Evolutionary conservation across 495 filamentous ascomycete genomes (phyloP).

Genomic region (Aspergillus panamensis): DNA sequence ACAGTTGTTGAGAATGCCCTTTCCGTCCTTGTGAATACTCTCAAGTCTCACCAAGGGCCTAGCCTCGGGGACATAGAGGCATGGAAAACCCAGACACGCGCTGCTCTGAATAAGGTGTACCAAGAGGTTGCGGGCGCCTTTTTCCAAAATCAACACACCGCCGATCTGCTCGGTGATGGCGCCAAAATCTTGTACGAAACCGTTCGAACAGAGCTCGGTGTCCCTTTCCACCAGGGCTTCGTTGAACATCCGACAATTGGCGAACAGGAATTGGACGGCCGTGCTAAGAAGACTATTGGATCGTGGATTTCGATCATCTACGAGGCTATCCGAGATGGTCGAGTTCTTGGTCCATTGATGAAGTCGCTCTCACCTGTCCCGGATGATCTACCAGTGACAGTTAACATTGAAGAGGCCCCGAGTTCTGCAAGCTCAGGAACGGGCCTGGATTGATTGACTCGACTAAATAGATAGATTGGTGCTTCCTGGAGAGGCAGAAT

Average conservation of each 20-base stretch:
- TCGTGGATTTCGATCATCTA: conserved; percentile 31
- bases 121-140: conserved; percentile 15
- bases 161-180: conserved; percentile 21
- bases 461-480: too few species aligned
- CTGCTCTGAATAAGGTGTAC: conserved; percentile 12
- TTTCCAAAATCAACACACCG: conserved; percentile 19
- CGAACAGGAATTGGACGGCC: conserved; percentile 15
- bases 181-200: conserved; percentile 22
- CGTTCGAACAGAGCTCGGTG: conserved; percentile 22
- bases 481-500: too few species aligned
- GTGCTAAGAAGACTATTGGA: conserved; percentile 26
- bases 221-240: conserved; percentile 31
- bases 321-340: conserved; percentile 22
- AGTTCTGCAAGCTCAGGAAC: conserved; percentile 3
- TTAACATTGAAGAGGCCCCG: not conserved
- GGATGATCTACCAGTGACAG: not conserved
- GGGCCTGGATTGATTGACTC: not conserved
- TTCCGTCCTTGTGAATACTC: conserved; percentile 12
- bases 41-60: not conserved
- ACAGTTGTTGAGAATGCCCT: conserved; percentile 16
- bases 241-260: conserved; percentile 26
- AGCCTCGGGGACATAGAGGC: conserved; percentile 14
- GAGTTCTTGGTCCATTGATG: conserved; percentile 20
- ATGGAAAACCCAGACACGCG: conserved; percentile 19
- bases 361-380: conserved; percentile 2